These are phyloP conservation scores for Sungouiella thailandica DNA, from an alignment of 805 yeast species.

Conservation along the genomic window DNA sequence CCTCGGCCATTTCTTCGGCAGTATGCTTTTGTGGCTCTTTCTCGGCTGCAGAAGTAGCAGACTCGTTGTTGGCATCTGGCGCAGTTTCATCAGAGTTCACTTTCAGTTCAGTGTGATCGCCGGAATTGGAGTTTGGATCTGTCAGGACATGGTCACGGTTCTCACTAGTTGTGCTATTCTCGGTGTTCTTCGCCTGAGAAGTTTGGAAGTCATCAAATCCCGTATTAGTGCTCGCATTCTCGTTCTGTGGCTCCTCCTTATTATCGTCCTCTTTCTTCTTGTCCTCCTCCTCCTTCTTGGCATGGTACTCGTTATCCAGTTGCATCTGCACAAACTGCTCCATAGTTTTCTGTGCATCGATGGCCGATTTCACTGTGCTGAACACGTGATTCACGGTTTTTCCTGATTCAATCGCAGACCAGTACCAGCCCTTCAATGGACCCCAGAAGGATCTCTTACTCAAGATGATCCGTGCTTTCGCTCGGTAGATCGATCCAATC, in stretches of 20 bases:
- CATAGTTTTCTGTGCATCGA: constrained; percentile 77
- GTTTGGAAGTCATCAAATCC: too few species aligned
- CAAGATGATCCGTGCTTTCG: constrained; percentile 60
- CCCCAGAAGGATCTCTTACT: constrained; percentile 62
- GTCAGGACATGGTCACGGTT: too few species aligned
- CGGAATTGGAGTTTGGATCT: too few species aligned
- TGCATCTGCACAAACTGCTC: constrained; percentile 67
- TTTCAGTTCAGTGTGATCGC: too few species aligned
- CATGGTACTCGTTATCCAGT: constrained; percentile 45
- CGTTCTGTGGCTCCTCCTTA: constrained; percentile 4
- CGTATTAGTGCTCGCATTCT: constrained; percentile 3
- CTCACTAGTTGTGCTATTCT: background rate
- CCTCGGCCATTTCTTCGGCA: constrained; percentile 59
- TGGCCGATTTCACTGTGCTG: constrained; percentile 64
- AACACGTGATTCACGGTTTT: constrained; percentile 69
- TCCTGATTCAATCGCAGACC: constrained; percentile 68
- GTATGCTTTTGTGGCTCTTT: constrained; percentile 39
- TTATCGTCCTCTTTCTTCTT: constrained; percentile 11
- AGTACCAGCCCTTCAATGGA: constrained; percentile 58
- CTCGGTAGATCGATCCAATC: constrained; percentile 62
- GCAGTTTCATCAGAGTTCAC: background rate
- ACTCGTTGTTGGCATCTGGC: constrained; percentile 1
- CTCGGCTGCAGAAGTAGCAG: constrained; percentile 1
- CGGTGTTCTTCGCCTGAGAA: constrained; percentile 8
- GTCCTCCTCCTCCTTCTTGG: constrained; percentile 32